These are phyloP conservation scores for Nissolia schottii DNA, from an alignment of 306 rosid genomes.

Conservation along the genomic window DNA sequence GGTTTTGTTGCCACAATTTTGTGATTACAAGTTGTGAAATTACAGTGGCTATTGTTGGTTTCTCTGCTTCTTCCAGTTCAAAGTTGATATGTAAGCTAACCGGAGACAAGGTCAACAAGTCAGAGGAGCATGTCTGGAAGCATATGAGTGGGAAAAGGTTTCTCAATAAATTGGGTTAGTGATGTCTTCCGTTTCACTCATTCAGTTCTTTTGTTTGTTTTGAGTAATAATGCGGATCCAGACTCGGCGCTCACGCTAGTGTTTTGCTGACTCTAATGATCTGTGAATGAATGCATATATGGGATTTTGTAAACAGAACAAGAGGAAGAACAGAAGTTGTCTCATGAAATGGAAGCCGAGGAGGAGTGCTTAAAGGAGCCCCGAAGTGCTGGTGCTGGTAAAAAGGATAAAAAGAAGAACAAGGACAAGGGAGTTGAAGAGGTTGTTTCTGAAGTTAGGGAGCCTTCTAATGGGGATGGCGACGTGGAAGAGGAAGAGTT, in stretches of 20 bases:
- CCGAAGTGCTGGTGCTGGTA: constrained; percentile 28
- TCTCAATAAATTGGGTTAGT: constrained; percentile 86
- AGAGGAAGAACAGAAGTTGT: constrained; percentile 45
- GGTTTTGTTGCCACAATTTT: neutral
- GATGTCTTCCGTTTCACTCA: neutral
- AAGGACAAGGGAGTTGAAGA: constrained; percentile 42
- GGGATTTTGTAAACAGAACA: constrained; percentile 47
- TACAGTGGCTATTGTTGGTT: neutral
- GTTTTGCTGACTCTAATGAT: neutral
- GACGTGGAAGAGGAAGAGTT: constrained; percentile 61
- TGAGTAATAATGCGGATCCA: no score
- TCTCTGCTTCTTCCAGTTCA: constrained; percentile 50
- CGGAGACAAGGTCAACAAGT: constrained; percentile 75
- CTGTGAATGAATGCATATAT: neutral
- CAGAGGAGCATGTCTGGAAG: constrained; percentile 98
- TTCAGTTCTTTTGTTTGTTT: constrained; percentile 8
- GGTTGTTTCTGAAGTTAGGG: constrained; percentile 40
- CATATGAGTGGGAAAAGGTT: constrained; percentile 86
- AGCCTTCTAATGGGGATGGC: constrained; percentile 39
- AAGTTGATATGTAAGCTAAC: constrained; percentile 83
- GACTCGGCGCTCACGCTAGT: neutral
- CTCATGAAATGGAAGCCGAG: constrained; percentile 38
- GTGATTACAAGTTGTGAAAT: neutral
- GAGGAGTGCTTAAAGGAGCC: constrained; percentile 37
- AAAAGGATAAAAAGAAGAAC: constrained; percentile 32